Conservation (phyloP, 148 eudicot genomes). For the Gaultheria prostrata region DNA sequence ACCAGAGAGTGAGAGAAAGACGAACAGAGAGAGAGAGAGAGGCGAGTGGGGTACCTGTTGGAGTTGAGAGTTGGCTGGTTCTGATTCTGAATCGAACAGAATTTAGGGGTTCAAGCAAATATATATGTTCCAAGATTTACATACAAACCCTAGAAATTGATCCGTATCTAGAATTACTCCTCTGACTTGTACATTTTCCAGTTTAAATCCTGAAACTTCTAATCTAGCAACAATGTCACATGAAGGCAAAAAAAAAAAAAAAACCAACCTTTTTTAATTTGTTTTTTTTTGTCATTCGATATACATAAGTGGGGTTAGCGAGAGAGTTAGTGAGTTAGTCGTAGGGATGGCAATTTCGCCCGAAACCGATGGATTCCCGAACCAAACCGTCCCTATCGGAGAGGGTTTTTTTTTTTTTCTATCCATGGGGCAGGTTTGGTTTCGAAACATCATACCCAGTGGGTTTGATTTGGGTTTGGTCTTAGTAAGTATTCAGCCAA, state of each 20-base stretch:
- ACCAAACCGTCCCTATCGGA: too few relatives aligned
- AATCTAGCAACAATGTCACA: background rate
- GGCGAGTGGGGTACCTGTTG: background rate
- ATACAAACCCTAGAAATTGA: background rate
- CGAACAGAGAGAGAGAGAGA: background rate
- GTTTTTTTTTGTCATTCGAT: too few relatives aligned
- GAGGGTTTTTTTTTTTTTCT: too few relatives aligned
- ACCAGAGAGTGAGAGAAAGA: background rate
- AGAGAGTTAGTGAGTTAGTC: too few relatives aligned
- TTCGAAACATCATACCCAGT: too few relatives aligned
- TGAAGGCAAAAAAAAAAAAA: background rate
- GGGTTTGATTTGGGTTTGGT: too few relatives aligned
- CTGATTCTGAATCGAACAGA: background rate
- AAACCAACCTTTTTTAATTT: background rate
- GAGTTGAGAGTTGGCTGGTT: background rate
- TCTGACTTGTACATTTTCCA: background rate
- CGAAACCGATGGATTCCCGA: too few relatives aligned
- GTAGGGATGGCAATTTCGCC: too few relatives aligned
- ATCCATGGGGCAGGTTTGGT: too few relatives aligned
- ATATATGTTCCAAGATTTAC: background rate
- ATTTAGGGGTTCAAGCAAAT: background rate
- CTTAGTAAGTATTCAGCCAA: too few relatives aligned
- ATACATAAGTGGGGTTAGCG: too few relatives aligned
- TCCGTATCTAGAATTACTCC: background rate
- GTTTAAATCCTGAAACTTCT: background rate